Conservation (phyloP, 768 basidiomycete species). For the Russula foetens region DNA sequence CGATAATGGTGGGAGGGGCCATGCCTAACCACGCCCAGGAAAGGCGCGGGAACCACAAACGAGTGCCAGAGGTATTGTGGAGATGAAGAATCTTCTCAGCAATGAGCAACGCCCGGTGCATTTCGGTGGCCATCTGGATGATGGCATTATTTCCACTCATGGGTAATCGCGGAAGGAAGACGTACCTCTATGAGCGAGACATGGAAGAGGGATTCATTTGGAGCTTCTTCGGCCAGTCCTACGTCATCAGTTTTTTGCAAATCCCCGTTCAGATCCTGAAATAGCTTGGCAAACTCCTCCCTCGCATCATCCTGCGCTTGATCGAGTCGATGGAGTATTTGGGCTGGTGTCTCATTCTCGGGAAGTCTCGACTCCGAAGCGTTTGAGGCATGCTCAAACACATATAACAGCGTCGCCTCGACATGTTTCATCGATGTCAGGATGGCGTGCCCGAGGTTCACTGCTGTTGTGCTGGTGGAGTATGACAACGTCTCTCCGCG, state of each 20-base stretch:
- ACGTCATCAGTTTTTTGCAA: slow-evolving; percentile 20
- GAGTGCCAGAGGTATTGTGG: slow-evolving; percentile 8
- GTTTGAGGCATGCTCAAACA: slow-evolving; percentile 27
- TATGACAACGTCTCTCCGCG: background rate
- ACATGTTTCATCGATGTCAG: slow-evolving; percentile 30
- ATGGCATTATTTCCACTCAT: background rate
- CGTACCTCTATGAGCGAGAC: slow-evolving; percentile 39
- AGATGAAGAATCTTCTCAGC: slow-evolving; percentile 16
- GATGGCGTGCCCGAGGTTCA: slow-evolving; percentile 31
- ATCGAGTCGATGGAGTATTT: background rate
- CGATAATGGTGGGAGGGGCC: slow-evolving; percentile 12
- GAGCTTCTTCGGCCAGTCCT: slow-evolving; percentile 26
- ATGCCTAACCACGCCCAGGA: slow-evolving; percentile 16
- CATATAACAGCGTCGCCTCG: slow-evolving; percentile 22
- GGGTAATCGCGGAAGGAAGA: background rate
- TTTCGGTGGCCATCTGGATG: slow-evolving; percentile 37
- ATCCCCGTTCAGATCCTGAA: slow-evolving; percentile 27
- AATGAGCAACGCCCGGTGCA: slow-evolving; percentile 30
- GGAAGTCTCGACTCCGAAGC: slow-evolving; percentile 1
- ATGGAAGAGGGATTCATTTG: slow-evolving; percentile 33
- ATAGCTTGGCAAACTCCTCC: slow-evolving; percentile 28
- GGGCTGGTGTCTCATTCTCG: slow-evolving; percentile 6
- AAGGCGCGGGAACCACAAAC: slow-evolving; percentile 16
- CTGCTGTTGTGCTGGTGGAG: slow-evolving; percentile 25
- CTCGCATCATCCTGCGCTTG: slow-evolving; percentile 11